These are phyloP conservation scores for Fusarium pseudocircinatum DNA, from an alignment of 2,329 filamentous ascomycete genomes.

Conservation along the genomic window DNA sequence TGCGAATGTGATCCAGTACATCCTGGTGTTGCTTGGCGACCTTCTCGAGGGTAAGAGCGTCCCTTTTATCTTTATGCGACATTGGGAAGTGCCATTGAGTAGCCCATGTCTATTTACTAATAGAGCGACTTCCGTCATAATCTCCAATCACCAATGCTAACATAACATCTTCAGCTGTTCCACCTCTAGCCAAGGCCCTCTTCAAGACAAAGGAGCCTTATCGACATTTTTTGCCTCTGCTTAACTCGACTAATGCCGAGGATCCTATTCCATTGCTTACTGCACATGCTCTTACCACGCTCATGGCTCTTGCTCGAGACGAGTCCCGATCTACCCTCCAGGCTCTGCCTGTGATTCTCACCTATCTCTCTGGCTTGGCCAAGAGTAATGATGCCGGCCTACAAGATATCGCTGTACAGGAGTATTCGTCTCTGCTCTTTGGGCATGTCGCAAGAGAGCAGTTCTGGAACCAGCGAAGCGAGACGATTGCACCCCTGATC, in stretches of 20 bases:
- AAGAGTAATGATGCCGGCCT: constrained; percentile 88
- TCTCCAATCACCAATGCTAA: constrained; percentile 24
- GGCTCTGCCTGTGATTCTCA: constrained; percentile 83
- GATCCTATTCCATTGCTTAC: constrained; percentile 91
- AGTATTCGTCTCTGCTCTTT: constrained; percentile 86
- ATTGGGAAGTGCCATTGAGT: not conserved
- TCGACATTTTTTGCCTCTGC: constrained; percentile 83
- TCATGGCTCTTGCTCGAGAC: constrained; percentile 76
- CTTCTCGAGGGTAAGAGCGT: constrained; percentile 78
- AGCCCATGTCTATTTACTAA: not conserved
- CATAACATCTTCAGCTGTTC: constrained; percentile 70
- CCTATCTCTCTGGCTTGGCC: constrained; percentile 84
- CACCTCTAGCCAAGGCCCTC: constrained; percentile 79
- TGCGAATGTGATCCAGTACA: constrained; percentile 92
- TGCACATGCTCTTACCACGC: constrained; percentile 82
- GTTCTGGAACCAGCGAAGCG: constrained; percentile 91
- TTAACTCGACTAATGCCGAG: constrained; percentile 78
- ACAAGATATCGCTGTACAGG: constrained; percentile 94
- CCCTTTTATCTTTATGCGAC: constrained; percentile 1
- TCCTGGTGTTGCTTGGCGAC: constrained; percentile 88
- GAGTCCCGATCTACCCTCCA: constrained; percentile 73
- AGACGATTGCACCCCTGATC: constrained; percentile 84
- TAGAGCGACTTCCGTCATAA: constrained; percentile 7
- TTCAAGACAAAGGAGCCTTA: constrained; percentile 82
- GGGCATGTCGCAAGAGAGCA: constrained; percentile 77